phyloP scores from a whole-genome alignment of 306 rosid species.

The Datisca glomerata region DNA sequence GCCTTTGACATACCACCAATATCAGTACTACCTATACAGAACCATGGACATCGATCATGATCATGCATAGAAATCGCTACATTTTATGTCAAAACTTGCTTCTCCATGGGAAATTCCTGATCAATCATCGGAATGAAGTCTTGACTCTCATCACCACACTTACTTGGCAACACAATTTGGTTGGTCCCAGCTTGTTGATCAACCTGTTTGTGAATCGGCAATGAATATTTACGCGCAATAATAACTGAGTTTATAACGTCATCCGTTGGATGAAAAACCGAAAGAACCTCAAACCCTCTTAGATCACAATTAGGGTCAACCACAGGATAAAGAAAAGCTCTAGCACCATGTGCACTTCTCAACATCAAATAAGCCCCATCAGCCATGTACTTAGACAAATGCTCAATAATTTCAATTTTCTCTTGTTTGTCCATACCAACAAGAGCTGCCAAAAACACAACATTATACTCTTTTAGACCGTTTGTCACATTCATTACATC shows the following conservation, averaged over 20 bases:
- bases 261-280: conserved; percentile 21
- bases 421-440: conserved; percentile 24
- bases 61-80: not conserved
- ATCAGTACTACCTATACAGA: too few species aligned
- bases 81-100: too few species aligned
- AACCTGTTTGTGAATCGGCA: not conserved
- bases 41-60: not conserved
- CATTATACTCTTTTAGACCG: conserved; percentile 15
- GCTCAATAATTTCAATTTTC: conserved; percentile 12
- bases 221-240: conserved; percentile 11
- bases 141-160: not conserved
- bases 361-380: conserved; percentile 18
- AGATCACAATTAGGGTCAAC: conserved; percentile 19
- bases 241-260: conserved; percentile 27
- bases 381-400: conserved; percentile 20
- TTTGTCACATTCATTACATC: conserved; percentile 15
- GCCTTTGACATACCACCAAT: too few species aligned
- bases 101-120: conserved; percentile 6
- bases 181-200: not conserved
- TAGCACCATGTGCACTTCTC: conserved; percentile 29
- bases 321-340: conserved; percentile 25
- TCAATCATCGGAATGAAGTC: conserved; percentile 1
- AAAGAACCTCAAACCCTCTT: conserved; percentile 20
- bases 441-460: conserved; percentile 23
- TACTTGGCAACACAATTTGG: conserved; percentile 1